Base-by-base conservation (phyloP, 2,329 filamentous ascomycete genomes). In the Pseudocercospora macadamiae region DNA sequence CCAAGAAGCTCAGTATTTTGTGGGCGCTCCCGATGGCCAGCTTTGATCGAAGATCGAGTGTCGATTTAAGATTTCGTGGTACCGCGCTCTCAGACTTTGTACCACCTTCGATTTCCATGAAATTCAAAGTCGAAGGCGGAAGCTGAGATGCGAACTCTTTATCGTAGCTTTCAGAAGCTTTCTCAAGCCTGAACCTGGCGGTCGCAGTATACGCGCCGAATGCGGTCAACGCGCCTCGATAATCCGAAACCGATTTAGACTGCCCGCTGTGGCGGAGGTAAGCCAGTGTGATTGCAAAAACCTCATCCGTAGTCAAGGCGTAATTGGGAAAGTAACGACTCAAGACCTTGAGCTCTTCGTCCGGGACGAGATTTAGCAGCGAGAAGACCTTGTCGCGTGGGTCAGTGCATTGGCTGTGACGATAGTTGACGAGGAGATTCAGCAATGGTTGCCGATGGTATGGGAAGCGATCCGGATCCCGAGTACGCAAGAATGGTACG, bases 361-460 rank as follows among this genome's bases (percentile, higher is more conserved):
- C 28, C n/a, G 26, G 49, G 8, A 52, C 18, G 12, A 52, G 19
- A 23, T 21, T 52, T 30, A 52, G 49, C n/a, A 52, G 14, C 49
- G 49, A 52, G 49, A 52, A 52, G 6, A 52, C 49, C 49, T 52
- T 52, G 14, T 52, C 49, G 21, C 49, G n/a, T 18, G 49, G 4
- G 21, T 52, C 49, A 7, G 10, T 8, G 18, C 49, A 52, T 34
- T 52, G 28, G 16, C 30, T 52, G 14, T 19, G 16, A 3, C 32
- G 28, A 21, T 34, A 52, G n/a, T 52, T 12, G 14, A 23, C 16
- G 9, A 52, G 32, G 9, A 47, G 52, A 48, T 44, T 25, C 14
- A 47, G 14, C 3, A 55, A 37, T n/a, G 23, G 52, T 18, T 45
- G 26, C 14, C 25, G 23, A 16, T 21, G 23, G 12, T 28, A 26